Evolutionary conservation across 495 filamentous ascomycete genomes (phyloP).

Genomic region (Podospora pseudoanserina): DNA sequence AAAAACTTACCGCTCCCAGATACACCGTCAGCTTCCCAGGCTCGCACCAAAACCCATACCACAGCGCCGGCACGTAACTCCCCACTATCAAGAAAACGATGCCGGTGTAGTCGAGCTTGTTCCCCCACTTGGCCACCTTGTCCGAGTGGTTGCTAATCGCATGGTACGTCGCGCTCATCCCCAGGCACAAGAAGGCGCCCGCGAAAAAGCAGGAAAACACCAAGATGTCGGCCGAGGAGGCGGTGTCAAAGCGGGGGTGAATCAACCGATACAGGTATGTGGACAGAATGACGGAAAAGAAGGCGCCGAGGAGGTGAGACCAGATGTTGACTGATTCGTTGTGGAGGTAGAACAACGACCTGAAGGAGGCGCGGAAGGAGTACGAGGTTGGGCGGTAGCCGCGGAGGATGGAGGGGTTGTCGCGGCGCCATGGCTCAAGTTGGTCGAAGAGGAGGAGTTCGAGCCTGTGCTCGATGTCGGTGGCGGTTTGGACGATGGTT

Average conservation of each 20-base stretch:
- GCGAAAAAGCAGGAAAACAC: slow-evolving; percentile 77
- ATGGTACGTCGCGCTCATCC: slow-evolving; percentile 75
- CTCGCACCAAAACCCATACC: slow-evolving; percentile 78
- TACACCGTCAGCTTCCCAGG: slow-evolving; percentile 61
- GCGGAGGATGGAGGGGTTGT: slow-evolving; percentile 40
- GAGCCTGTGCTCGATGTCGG: slow-evolving; percentile 28
- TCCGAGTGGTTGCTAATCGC: slow-evolving; percentile 42
- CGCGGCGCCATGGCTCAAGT: slow-evolving; percentile 37
- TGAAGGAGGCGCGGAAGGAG: slow-evolving; percentile 36
- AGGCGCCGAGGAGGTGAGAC: slow-evolving; percentile 69
- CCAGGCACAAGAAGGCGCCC: slow-evolving; percentile 71
- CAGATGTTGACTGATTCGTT: slow-evolving; percentile 97
- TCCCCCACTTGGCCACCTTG: slow-evolving; percentile 45
- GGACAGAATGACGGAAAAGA: slow-evolving; percentile 43
- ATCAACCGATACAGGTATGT: slow-evolving; percentile 39
- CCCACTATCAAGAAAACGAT: slow-evolving; percentile 88
- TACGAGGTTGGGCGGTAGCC: slow-evolving; percentile 43
- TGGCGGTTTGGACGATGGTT: slow-evolving; percentile 23
- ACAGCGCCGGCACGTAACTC: slow-evolving; percentile 79
- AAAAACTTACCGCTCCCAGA: slow-evolving; percentile 61
- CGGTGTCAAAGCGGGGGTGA: slow-evolving; percentile 63
- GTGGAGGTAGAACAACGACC: slow-evolving; percentile 47
- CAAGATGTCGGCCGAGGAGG: slow-evolving; percentile 59
- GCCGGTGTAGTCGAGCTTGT: slow-evolving; percentile 80
- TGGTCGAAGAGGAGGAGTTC: slow-evolving; percentile 39